Evolutionary conservation across 805 yeast genomes (phyloP).

Genomic region (Hanseniaspora jakobsenii): DNA sequence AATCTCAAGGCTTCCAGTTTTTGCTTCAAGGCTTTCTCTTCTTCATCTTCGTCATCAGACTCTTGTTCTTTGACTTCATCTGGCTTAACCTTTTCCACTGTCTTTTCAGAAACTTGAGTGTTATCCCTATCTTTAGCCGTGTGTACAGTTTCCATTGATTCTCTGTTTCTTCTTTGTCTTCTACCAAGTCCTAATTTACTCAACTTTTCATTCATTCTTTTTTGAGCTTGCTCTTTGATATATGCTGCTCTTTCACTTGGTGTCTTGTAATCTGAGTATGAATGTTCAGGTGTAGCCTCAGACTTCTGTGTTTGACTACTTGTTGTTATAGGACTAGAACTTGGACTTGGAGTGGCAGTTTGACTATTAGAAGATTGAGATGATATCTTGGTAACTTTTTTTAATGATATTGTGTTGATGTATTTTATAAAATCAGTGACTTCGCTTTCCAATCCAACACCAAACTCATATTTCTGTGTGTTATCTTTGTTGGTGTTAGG

Average conservation of each 20-base stretch:
- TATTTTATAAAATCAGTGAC: constrained; percentile 52
- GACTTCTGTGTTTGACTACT: too few relatives aligned
- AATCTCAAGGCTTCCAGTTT: constrained; percentile 33
- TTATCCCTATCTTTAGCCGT: too few relatives aligned
- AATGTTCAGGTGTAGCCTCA: too few relatives aligned
- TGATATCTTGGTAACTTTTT: too few relatives aligned
- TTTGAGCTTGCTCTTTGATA: constrained; percentile 69
- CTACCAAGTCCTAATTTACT: constrained; percentile 65
- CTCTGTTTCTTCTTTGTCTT: constrained; percentile 19
- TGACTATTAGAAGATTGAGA: background rate
- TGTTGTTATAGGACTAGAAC: constrained; percentile 17
- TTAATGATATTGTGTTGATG: constrained; percentile 31
- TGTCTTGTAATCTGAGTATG: constrained; percentile 27
- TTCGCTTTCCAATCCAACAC: constrained; percentile 59
- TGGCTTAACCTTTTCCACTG: background rate
- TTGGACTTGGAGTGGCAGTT: constrained; percentile 2
- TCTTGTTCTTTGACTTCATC: constrained; percentile 23
- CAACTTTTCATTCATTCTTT: constrained; percentile 72
- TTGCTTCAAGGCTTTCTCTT: constrained; percentile 34
- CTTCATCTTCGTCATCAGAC: constrained; percentile 39
- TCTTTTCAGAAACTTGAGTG: too few relatives aligned
- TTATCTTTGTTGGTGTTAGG: constrained; percentile 36
- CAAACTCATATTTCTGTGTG: constrained; percentile 66
- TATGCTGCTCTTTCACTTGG: constrained; percentile 66
- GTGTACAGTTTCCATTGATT: too few relatives aligned